Evolutionary conservation across 1,284 basidiomycete species (phyloP), one percentile per base, ranked within the genome.

Genomic region (Vanrija sp.): DNA sequence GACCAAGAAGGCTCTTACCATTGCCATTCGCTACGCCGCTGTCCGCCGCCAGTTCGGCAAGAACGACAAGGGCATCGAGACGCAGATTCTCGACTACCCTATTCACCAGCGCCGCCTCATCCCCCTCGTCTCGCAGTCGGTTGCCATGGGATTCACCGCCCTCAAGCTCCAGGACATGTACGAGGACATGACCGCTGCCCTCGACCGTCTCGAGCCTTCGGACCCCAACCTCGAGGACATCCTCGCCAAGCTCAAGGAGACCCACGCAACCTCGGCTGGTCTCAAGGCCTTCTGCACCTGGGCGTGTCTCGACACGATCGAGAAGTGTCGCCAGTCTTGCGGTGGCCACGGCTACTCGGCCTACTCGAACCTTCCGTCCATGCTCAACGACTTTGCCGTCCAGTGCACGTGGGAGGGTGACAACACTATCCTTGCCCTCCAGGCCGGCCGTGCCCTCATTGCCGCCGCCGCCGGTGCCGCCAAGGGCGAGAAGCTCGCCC

Each of bases 271-370:
- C 4, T 81, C 80, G 26, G 81, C 82, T 2, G 82, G 82, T 34
- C 72, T 83, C 51, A 83, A 83, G 74, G 82, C 82, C 16, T 83
- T 83, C 76, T 83, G 81, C 68, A 83, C 82, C 6, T 83, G 82
- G 82, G 77, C 77, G 8, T 80, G 79, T 46, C 74, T 83, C 48
- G 79, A 82, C 59, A 80, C 80, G 18, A 83, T 83, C 52, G 82
- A 83, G 65, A 80, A 78, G 52, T 81, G 80, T 58, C 72, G 82
- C 49, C 78, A 82, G 69, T 70, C 79, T n/a, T 80, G 78, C 55
- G 82, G 82, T 59, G 82, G 82, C 6, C 82, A 83, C 65, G 82
- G 82, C 7, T 83, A 83, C 69, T 81, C 80, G 29, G 77, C 80
- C 18, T 83, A 83, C 71, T 80, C 80, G 7, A 80, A 79, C 49